Evolutionary conservation across 2,329 filamentous ascomycete genomes (phyloP), one percentile per base, ranked within the genome.

Genomic region (Ophiostoma australiae): DNA sequence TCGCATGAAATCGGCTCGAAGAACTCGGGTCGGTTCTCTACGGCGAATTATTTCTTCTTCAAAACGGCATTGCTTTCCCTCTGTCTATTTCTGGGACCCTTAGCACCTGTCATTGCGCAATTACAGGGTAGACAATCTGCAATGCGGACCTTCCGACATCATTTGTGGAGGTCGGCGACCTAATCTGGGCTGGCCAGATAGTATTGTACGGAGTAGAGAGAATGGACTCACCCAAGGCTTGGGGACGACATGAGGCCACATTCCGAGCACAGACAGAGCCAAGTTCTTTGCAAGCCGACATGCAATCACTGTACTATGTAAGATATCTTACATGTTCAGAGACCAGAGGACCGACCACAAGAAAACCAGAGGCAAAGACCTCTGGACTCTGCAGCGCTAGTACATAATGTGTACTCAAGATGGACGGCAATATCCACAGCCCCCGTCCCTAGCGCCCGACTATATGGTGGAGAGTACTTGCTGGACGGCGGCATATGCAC

Each of bases 381-480:
- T 27, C 10, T 13, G 11, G 52, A 8, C 23, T 58, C 52, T 27
- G 52, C n/a, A 58, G 17, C 52, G 15, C 52, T 58, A 58, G 52
- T n/a, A 31, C 27, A 31, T 31, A 31, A n/a, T n/a, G 27, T 31
- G 27, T 31, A 58, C 23, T 23, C 23, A 20, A 31, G 52, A 58
- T 58, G 52, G n/a, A 58, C 52, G 52, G 52, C 52, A n/a, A 27
- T 58, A 58, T 58, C 52, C 52, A 58, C 52, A 27, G 23, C n/a
- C 52, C 7, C 48, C 52, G n/a, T 58, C 52, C 52, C 52, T 58
- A 58, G 52, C 52, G 52, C 23, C 52, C 52, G 52, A 58, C 23
- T 15, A 10, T 58, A 58, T 27, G 11, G 52, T 13, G 52, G 10
- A 27, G 23, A 27, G 23, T 58, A 58, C 52, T 58, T 58, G 52